A percentile compares a stretch with the other conserved stretches of the same genome.
These are phyloP conservation scores for Sphaerulina musiva DNA, from an alignment of 2,329 filamentous ascomycete genomes.

Conservation along the genomic window DNA sequence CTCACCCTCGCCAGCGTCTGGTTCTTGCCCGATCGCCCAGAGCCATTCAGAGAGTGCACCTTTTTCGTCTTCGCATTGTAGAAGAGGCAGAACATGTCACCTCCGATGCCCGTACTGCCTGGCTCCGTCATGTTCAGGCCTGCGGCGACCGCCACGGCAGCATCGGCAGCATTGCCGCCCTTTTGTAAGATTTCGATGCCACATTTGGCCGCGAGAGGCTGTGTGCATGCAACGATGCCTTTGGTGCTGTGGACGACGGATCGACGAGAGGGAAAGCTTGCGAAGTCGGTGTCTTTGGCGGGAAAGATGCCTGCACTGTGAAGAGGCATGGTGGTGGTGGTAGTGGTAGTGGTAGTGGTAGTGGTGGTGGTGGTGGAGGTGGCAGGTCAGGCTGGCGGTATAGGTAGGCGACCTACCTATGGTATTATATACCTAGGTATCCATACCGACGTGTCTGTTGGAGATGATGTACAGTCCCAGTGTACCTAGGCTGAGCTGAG, in stretches of 20 bases:
- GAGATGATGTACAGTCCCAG: too few species aligned
- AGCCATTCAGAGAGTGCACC: slow-evolving; percentile 84
- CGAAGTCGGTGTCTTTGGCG: slow-evolving; percentile 46
- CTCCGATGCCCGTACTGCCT: slow-evolving; percentile 86
- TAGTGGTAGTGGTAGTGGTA: too few species aligned
- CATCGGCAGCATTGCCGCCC: slow-evolving; percentile 92
- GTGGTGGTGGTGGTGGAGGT: too few species aligned
- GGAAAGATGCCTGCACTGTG: slow-evolving; percentile 47
- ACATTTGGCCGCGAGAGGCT: slow-evolving; percentile 82
- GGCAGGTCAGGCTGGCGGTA: too few species aligned
- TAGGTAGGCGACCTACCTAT: too few species aligned
- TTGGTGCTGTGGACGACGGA: slow-evolving; percentile 91
- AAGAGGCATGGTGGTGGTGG: slow-evolving; percentile 39
- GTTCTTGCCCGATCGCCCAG: slow-evolving; percentile 69
- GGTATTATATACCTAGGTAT: too few species aligned
- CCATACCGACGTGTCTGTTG: too few species aligned
- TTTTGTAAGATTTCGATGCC: slow-evolving; percentile 77
- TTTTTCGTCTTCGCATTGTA: slow-evolving; percentile 78
- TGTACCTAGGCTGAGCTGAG: neutral
- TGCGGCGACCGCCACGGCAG: slow-evolving; percentile 90
- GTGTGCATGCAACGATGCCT: slow-evolving; percentile 83
- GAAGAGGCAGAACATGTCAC: slow-evolving; percentile 94
- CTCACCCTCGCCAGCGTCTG: slow-evolving; percentile 65
- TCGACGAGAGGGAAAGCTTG: slow-evolving; percentile 67
- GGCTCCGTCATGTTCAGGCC: slow-evolving; percentile 92